phyloP scores from a whole-genome alignment of 345 rosid species.

The Kernera saxatilis region DNA sequence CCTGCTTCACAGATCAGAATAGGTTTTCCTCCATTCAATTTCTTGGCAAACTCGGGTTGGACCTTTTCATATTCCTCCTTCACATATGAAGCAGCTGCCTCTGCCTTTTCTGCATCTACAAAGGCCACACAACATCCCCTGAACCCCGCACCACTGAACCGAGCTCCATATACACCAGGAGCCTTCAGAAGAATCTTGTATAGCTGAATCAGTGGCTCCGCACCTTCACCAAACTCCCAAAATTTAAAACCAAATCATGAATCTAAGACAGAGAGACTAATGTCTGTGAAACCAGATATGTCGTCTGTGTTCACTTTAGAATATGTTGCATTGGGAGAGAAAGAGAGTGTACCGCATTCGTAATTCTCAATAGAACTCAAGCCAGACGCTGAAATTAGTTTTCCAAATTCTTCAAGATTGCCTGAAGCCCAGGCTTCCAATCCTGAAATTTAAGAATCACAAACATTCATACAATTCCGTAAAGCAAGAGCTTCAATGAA shows the following conservation, averaged over 20 bases:
- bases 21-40: slow-evolving; percentile 37
- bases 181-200: slow-evolving; percentile 62
- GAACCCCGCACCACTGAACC: slow-evolving; percentile 95
- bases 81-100: slow-evolving; percentile 60
- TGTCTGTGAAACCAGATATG: background rate
- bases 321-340: background rate
- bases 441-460: slow-evolving; percentile 43
- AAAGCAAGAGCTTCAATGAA: background rate
- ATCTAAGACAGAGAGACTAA: background rate
- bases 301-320: background rate
- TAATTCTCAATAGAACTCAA: slow-evolving; percentile 83
- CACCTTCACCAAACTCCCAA: slow-evolving; percentile 41
- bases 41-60: slow-evolving; percentile 61
- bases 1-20: slow-evolving; percentile 72
- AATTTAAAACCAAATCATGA: background rate
- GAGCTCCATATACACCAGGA: slow-evolving; percentile 78
- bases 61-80: slow-evolving; percentile 48
- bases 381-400: slow-evolving; percentile 82
- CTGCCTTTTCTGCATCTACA: slow-evolving; percentile 53
- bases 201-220: slow-evolving; percentile 73
- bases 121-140: slow-evolving; percentile 88
- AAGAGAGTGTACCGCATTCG: slow-evolving; percentile 63
- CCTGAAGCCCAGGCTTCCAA: slow-evolving; percentile 81
- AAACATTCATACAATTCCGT: background rate
- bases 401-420: slow-evolving; percentile 58